Base-by-base conservation (phyloP, 495 filamentous ascomycete genomes). In the Stereocaulon alpinum region DNA sequence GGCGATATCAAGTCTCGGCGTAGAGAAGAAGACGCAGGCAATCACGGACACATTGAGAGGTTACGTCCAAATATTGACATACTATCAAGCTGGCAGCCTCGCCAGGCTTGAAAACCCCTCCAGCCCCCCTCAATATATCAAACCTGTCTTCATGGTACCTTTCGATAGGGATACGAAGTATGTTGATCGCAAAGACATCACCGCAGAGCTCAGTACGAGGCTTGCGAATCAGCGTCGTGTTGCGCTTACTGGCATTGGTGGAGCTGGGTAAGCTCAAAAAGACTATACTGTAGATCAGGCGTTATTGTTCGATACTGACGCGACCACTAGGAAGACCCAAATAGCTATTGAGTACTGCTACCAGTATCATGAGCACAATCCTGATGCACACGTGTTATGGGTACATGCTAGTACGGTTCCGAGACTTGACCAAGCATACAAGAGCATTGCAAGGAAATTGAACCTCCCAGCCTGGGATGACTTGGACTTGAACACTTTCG, bases 261-360 rank as follows among this genome's bases (percentile, higher is more conserved):
- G 69, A 48, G 57, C 69, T 55, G 69, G 69, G 67, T 71, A 42
- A 43, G 57, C 12, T 14, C 2, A 73, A 66, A 15, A 72, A 74
- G 62, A 69, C 68, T 20, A 1, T 24, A 1, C 24, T 24, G 24
- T 24, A 24, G 24, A 24, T 24, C 24, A 24, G 24, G 24, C 3
- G 24, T 24, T 24, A 3, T 24, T 24, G 24, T 24, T 24, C 24
- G 24, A 24, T 24, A 24, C 24, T 24, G 24, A 24, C 24, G 24
- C 24, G 24, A 24, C 24, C 24, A 24, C 24, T 24, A 73, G 67
- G 15, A 72, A 74, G 62, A 69, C 68, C n/a, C 70, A 71, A 43
- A 63, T 71, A 29, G 69, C 68, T 11, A 76, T 78, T 43, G 72
- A 76, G 53, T 70, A 73, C 56, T 70, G 70, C 22, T 68, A 73